These are phyloP conservation scores for Colletotrichum salicis DNA, from an alignment of 2,329 filamentous ascomycete species.

Conservation along the genomic window DNA sequence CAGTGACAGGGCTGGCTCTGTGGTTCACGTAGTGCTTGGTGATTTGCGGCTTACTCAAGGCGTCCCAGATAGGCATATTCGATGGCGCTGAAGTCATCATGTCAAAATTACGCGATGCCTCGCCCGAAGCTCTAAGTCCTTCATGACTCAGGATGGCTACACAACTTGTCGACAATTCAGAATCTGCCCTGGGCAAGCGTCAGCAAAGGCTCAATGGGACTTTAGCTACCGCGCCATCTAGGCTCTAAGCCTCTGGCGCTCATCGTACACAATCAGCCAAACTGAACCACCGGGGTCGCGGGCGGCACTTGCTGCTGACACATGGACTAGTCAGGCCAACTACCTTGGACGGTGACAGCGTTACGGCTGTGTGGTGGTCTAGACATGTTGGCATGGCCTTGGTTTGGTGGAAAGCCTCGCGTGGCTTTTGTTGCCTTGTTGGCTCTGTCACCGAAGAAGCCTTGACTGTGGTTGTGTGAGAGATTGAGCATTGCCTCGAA, in stretches of 20 bases:
- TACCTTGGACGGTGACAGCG: not conserved
- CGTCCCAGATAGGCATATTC: not conserved
- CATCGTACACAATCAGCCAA: not conserved
- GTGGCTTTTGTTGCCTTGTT: not conserved
- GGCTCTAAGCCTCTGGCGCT: not conserved
- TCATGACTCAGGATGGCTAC: not conserved
- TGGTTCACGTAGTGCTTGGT: not conserved
- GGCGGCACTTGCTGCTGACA: not conserved
- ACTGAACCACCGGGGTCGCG: not conserved
- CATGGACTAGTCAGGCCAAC: not conserved
- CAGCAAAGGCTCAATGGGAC: not conserved
- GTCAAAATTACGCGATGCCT: slow-evolving; percentile 8
- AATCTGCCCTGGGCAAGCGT: not conserved
- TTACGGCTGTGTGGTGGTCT: slow-evolving; percentile 15
- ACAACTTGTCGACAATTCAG: not conserved
- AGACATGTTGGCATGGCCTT: not conserved
- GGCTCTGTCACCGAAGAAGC: not conserved
- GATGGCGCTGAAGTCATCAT: not conserved
- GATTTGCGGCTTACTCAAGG: slow-evolving; percentile 4
- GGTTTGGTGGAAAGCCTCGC: not conserved
- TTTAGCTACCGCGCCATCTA: not conserved
- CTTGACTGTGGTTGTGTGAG: not conserved
- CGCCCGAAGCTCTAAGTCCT: not conserved
- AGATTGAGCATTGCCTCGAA: not conserved
- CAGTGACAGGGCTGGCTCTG: not conserved